Evolutionary conservation across 306 rosid genomes (phyloP).

Genomic region (Quercus robur): DNA sequence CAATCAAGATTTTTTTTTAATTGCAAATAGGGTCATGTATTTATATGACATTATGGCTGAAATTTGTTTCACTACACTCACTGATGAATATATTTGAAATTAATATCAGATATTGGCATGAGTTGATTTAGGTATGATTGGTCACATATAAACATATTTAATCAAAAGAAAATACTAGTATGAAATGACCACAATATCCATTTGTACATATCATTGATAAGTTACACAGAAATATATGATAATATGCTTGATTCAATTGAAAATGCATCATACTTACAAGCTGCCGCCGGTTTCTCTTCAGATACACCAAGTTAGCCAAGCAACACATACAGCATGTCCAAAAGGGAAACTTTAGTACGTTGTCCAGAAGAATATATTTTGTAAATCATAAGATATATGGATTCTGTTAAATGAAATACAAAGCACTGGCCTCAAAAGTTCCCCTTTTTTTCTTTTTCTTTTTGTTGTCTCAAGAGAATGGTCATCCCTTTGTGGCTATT

Average conservation of each 20-base stretch:
- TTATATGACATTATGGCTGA: too few species aligned
- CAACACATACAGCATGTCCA: slow-evolving; percentile 27
- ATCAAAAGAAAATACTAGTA: not conserved
- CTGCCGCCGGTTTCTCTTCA: slow-evolving; percentile 95
- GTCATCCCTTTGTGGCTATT: not conserved
- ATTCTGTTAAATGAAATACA: not conserved
- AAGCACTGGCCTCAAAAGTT: slow-evolving; percentile 1
- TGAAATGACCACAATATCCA: slow-evolving; percentile 1
- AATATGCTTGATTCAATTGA: not conserved
- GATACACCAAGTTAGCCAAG: slow-evolving; percentile 45
- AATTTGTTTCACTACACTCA: not conserved
- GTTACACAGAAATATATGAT: slow-evolving; percentile 1
- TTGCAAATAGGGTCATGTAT: too few species aligned
- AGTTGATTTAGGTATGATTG: not conserved
- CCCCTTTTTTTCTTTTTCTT: not conserved
- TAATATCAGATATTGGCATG: not conserved
- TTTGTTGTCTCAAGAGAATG: not conserved
- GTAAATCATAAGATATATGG: not conserved
- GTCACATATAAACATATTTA: not conserved
- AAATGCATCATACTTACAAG: slow-evolving; percentile 54
- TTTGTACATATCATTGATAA: not conserved
- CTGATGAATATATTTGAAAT: not conserved
- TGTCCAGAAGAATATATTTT: slow-evolving; percentile 1
- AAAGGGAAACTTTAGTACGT: slow-evolving; percentile 31
- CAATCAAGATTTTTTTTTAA: too few species aligned